Evolutionary conservation across 2,329 filamentous ascomycete genomes (phyloP), one percentile per base, ranked within the genome.

Genomic region (Clonostachys sp.): DNA sequence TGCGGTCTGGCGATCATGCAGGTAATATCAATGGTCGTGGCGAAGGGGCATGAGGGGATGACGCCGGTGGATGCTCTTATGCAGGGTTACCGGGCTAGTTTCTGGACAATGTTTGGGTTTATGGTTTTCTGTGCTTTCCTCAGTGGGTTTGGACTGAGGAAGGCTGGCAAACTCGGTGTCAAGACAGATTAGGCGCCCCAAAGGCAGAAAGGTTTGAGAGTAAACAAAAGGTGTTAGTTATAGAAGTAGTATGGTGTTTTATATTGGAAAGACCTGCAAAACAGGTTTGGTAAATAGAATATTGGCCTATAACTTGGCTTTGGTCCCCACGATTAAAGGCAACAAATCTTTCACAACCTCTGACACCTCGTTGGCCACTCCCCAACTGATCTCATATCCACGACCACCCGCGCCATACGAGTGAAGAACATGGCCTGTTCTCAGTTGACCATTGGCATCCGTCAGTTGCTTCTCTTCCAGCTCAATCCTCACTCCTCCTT

Each of bases 381-480:
- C 80, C 77, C 79, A 81, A 14, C 78, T 81, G 8, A 83, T 53
- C 61, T 84, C 81, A 53, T 73, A 83, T 0, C 81, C 81, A n/a
- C 81, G 68, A 5, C 81, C 81, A 5, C 78, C 81, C 17, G 78
- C 71, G 1, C 81, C 81, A 56, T 84, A 84, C 0, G 76, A 78
- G 60, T 83, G 78, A 5, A 82, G 65, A 33, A 76, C 53, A 45
- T 52, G 45, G 6, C 53, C 54, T 1, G 56, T 43, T 16, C 17
- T 41, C 36, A 35, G 30, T 39, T 42, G 14, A 6, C 40, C 46
- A 20, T 45, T 35, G 20, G 50, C 55, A 42, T 52, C 58, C 8
- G 50, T 53, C 1, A 48, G 48, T 4, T 54, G 54, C 3, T 68
- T 46, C 8, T 59, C 57, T 57, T 82, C 78, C n/a, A 63, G 61